Evolutionary conservation across 2,329 filamentous ascomycete genomes (phyloP).

Genomic region (Xylariaceae sp.): DNA sequence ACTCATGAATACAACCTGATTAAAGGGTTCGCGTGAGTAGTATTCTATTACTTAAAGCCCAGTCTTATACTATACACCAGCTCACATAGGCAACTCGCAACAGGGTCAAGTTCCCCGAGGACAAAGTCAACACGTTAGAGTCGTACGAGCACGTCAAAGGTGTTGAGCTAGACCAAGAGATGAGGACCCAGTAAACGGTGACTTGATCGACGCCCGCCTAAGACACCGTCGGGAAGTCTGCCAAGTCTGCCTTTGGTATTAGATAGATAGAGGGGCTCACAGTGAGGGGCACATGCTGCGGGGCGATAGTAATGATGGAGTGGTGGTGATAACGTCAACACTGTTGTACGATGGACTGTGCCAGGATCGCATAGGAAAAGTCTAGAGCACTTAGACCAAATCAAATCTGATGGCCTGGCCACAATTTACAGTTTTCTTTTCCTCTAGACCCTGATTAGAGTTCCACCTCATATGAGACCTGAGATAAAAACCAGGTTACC

Average conservation of each 20-base stretch:
- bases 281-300: constrained; percentile 27
- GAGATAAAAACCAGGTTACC: no score
- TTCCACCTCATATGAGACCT: no score
- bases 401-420: no score
- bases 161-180: constrained; percentile 76
- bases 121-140: constrained; percentile 69
- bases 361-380: no score
- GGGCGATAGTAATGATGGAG: constrained; percentile 4
- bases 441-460: no score
- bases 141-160: constrained; percentile 72
- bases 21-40: constrained; percentile 88
- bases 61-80: background rate
- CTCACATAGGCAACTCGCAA: constrained; percentile 11
- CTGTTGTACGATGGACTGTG: no score
- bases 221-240: background rate
- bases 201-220: background rate
- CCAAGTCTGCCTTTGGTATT: no score
- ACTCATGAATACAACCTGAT: constrained; percentile 83
- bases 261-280: no score
- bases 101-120: constrained; percentile 77
- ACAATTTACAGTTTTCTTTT: no score
- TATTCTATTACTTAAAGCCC: background rate
- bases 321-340: background rate
- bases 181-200: constrained; percentile 71
- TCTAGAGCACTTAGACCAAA: no score